Evolutionary conservation across 2,329 filamentous ascomycete genomes (phyloP).

Genomic region (Colletotrichum paranaense): DNA sequence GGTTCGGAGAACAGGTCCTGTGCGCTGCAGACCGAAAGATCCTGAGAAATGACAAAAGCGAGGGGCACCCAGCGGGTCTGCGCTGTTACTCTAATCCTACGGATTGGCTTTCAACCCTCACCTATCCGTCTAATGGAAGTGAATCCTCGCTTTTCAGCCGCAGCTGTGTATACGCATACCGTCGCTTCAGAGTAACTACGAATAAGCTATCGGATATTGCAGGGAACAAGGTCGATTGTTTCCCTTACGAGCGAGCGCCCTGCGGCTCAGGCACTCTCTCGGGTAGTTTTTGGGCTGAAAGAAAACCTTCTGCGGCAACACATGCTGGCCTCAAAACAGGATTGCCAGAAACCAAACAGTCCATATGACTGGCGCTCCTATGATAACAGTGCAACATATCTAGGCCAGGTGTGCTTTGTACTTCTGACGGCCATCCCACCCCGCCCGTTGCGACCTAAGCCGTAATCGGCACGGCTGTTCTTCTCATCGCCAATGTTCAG

Average conservation of each 20-base stretch:
- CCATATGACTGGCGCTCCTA: not conserved
- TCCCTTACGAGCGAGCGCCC: not conserved
- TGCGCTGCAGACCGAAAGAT: constrained; percentile 7
- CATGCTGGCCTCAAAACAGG: not conserved
- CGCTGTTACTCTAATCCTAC: constrained; percentile 5
- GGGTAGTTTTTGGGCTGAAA: not conserved
- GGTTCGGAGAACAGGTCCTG: constrained; percentile 1
- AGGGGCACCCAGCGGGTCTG: constrained; percentile 8
- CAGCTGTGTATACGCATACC: not conserved
- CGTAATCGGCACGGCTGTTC: constrained; percentile 1
- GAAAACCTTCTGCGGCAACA: not conserved
- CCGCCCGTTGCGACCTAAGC: constrained; percentile 9
- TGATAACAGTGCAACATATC: constrained; percentile 10
- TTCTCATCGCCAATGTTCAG: constrained; percentile 4
- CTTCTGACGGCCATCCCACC: not conserved
- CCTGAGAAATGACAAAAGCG: constrained; percentile 29
- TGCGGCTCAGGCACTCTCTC: not conserved
- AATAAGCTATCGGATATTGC: not conserved
- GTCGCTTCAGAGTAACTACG: not conserved
- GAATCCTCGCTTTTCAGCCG: not conserved
- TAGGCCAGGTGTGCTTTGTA: not conserved
- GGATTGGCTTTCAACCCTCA: constrained; percentile 7
- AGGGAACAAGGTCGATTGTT: not conserved
- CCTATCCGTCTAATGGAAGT: constrained; percentile 3
- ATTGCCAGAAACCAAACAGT: not conserved